These are phyloP conservation scores for Fusarium equiseti DNA, from an alignment of 2,329 filamentous ascomycete species.

Conservation along the genomic window DNA sequence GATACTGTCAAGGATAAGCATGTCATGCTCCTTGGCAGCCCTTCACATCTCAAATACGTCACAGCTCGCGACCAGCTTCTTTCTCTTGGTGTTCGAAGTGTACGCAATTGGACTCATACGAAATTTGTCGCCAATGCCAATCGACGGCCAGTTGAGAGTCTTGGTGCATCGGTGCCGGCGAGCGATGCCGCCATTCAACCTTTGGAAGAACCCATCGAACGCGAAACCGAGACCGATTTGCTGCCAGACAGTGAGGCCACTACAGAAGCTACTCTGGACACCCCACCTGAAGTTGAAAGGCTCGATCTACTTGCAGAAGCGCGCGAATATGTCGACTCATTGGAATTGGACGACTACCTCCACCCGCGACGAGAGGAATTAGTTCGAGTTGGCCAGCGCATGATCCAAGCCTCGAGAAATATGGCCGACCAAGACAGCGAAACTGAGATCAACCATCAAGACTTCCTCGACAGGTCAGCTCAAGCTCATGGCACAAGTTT, in stretches of 20 bases:
- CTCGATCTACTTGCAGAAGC: conserved; percentile 24
- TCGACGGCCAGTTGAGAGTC: neutral
- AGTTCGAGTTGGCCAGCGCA: conserved; percentile 33
- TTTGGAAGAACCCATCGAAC: neutral
- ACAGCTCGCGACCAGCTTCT: conserved; percentile 37
- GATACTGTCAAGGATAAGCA: conserved; percentile 22
- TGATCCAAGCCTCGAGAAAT: conserved; percentile 29
- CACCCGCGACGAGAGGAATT: conserved; percentile 24
- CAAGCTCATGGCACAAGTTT: conserved; percentile 10
- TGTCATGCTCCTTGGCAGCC: conserved; percentile 34
- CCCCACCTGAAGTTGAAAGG: neutral
- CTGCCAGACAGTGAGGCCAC: too few species aligned
- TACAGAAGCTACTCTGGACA: neutral
- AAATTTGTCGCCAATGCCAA: neutral
- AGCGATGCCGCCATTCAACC: conserved; percentile 33
- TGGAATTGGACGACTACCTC: conserved; percentile 24
- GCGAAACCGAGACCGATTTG: neutral
- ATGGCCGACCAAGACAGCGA: conserved; percentile 9
- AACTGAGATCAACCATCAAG: conserved; percentile 4
- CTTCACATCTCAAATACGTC: conserved; percentile 20
- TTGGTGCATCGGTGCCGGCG: conserved; percentile 32
- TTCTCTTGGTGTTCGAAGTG: conserved; percentile 25
- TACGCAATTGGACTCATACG: conserved; percentile 20
- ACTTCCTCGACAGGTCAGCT: conserved; percentile 27
- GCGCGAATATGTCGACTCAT: conserved; percentile 25